These are phyloP conservation scores for Aaosphaeria pasadenensis DNA, from an alignment of 2,329 filamentous ascomycete species.

Conservation along the genomic window DNA sequence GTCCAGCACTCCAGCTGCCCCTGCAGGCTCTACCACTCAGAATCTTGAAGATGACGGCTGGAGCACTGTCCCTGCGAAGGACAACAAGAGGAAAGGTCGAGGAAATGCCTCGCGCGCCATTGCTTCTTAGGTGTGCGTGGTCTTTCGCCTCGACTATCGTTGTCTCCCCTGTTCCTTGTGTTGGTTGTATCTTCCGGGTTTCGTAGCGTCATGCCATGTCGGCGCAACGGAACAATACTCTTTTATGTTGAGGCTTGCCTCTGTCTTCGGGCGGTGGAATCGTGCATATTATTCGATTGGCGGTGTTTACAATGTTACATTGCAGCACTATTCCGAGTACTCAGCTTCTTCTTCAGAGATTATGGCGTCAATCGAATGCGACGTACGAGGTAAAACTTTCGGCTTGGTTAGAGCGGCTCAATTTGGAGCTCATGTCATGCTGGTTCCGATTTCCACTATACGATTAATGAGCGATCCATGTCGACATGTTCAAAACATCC, in stretches of 20 bases:
- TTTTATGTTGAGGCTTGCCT: conserved; percentile 15
- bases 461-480: conserved; percentile 14
- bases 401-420: conserved; percentile 8
- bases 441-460: conserved; percentile 9
- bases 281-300: conserved; percentile 19
- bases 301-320: conserved; percentile 16
- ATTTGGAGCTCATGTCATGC: conserved; percentile 11
- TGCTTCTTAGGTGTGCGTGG: conserved; percentile 40
- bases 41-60: conserved; percentile 52
- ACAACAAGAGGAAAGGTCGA: conserved; percentile 37
- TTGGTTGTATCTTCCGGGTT: conserved; percentile 1
- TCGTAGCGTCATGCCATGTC: conserved; percentile 23
- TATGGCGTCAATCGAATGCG: neutral
- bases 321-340: conserved; percentile 1
- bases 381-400: conserved; percentile 5
- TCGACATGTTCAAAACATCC: conserved; percentile 1
- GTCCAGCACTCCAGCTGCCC: conserved; percentile 28
- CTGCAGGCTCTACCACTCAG: conserved; percentile 43
- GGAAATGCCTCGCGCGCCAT: conserved; percentile 42
- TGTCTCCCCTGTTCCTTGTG: neutral
- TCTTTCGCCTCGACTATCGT: neutral
- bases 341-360: neutral
- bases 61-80: conserved; percentile 48
- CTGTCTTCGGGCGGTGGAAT: conserved; percentile 16
- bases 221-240: conserved; percentile 19